Evolutionary conservation across 2,329 filamentous ascomycete species (phyloP).

Genomic region (Epichloe bromicola): DNA sequence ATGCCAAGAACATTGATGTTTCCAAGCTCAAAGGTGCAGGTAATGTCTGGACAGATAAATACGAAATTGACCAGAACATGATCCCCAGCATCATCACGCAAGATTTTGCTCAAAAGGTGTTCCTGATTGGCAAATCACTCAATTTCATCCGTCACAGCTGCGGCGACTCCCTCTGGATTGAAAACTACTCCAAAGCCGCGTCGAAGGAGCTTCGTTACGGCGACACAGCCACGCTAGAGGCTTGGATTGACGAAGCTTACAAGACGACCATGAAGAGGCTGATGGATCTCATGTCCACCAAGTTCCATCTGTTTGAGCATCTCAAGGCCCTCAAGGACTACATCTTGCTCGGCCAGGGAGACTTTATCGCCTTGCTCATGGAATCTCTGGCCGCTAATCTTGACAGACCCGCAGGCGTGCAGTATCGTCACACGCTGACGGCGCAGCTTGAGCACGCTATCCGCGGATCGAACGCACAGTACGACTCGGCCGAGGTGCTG

Average conservation of each 20-base stretch:
- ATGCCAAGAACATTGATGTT: conserved; percentile 34
- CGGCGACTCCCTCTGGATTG: conserved; percentile 82
- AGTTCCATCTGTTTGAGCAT: conserved; percentile 91
- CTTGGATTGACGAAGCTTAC: conserved; percentile 93
- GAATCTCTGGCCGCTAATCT: conserved; percentile 87
- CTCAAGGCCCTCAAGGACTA: conserved; percentile 88
- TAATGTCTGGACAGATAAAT: conserved; percentile 97
- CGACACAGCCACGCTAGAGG: conserved; percentile 80
- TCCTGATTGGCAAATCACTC: conserved; percentile 91
- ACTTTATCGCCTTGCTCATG: conserved; percentile 95
- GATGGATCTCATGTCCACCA: conserved; percentile 84
- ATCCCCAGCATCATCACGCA: conserved; percentile 85
- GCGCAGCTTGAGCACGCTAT: conserved; percentile 98
- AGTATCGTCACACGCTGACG: conserved; percentile 92
- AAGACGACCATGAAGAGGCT: conserved; percentile 95
- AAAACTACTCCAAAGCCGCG: conserved; percentile 82
- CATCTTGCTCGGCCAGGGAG: conserved; percentile 84
- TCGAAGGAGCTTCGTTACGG: conserved; percentile 88
- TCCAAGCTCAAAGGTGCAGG: conserved; percentile 51
- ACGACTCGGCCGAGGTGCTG: conserved; percentile 83
- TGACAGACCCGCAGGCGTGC: conserved; percentile 87
- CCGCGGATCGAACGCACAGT: conserved; percentile 91
- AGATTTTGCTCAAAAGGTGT: conserved; percentile 92
- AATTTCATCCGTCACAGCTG: conserved; percentile 98
- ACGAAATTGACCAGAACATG: conserved; percentile 72